Conservation (phyloP, 441 rosid genomes). For the Brassica hybrid region DNA sequence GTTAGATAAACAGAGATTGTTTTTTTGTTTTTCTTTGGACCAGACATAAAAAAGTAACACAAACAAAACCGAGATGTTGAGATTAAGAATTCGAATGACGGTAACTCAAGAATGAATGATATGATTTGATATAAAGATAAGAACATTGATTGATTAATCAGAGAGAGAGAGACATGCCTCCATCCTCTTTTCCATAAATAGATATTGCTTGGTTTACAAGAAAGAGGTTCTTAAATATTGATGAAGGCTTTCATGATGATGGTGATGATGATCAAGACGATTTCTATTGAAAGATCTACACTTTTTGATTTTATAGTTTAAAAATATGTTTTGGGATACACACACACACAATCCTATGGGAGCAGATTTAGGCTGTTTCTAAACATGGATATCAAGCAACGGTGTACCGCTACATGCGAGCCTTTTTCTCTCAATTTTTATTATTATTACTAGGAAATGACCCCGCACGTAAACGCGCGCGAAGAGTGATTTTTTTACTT, state of each 20-base stretch:
- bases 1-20: conserved; percentile 8
- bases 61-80: conserved; percentile 14
- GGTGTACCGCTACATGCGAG: conserved; percentile 22
- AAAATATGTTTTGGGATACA: not conserved
- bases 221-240: conserved; percentile 29
- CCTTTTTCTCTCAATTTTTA: not conserved
- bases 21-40: not conserved
- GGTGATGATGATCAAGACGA: conserved; percentile 15
- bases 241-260: conserved; percentile 31
- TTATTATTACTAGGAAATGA: too few relatives aligned
- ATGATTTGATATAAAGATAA: not conserved
- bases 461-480: too few relatives aligned
- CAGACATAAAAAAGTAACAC: not conserved
- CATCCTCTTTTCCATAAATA: conserved; percentile 37
- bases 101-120: conserved; percentile 2
- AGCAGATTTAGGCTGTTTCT: conserved; percentile 33
- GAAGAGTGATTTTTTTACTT: too few relatives aligned
- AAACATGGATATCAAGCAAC: conserved; percentile 33
- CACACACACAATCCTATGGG: not conserved
- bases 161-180: conserved; percentile 36
- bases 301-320: conserved; percentile 33
- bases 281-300: conserved; percentile 3
- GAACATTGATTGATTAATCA: not conserved
- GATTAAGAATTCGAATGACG: conserved; percentile 1
- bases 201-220: conserved; percentile 26